Percentiles rank a stretch among this genome's conserved stretches.
Evolutionary conservation across 345 rosid genomes (phyloP).

Genomic region (Microthlaspi erraticum): DNA sequence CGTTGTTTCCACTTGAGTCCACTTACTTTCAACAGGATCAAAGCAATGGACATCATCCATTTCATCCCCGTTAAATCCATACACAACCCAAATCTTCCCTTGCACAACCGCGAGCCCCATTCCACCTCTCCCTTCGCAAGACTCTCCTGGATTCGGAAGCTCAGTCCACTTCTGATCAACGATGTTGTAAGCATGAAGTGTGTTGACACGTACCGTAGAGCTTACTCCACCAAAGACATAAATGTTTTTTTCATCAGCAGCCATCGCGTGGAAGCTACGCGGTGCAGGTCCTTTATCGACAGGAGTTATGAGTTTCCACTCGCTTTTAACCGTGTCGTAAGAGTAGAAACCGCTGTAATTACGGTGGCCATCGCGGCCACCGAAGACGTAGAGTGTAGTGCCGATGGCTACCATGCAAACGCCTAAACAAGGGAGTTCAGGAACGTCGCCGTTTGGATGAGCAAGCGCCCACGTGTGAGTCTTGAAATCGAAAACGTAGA

Average conservation of each 20-base stretch:
- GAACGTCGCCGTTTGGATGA: slow-evolving; percentile 34
- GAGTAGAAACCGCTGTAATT: slow-evolving; percentile 35
- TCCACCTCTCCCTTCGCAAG: no score
- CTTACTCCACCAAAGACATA: no score
- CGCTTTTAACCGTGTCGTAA: slow-evolving; percentile 38
- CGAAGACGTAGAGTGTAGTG: slow-evolving; percentile 32
- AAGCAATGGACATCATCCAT: no score
- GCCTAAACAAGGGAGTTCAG: slow-evolving; percentile 34
- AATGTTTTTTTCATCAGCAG: slow-evolving; percentile 31
- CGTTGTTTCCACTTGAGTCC: no score
- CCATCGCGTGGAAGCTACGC: slow-evolving; percentile 35
- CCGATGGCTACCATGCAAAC: slow-evolving; percentile 37
- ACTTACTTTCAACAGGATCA: no score
- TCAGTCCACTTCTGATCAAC: no score
- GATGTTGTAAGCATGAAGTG: no score
- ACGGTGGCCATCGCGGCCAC: slow-evolving; percentile 30
- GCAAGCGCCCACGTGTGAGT: slow-evolving; percentile 39
- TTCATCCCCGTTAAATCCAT: no score
- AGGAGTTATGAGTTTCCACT: slow-evolving; percentile 36
- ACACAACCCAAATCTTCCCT: no score
- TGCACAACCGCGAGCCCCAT: no score
- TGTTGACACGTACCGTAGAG: no score
- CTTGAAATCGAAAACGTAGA: slow-evolving; percentile 38
- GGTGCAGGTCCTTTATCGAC: slow-evolving; percentile 30
- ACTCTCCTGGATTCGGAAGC: no score